Base-by-base conservation (phyloP, 2,329 filamentous ascomycete genomes). In the Coniochaeta ligniaria region DNA sequence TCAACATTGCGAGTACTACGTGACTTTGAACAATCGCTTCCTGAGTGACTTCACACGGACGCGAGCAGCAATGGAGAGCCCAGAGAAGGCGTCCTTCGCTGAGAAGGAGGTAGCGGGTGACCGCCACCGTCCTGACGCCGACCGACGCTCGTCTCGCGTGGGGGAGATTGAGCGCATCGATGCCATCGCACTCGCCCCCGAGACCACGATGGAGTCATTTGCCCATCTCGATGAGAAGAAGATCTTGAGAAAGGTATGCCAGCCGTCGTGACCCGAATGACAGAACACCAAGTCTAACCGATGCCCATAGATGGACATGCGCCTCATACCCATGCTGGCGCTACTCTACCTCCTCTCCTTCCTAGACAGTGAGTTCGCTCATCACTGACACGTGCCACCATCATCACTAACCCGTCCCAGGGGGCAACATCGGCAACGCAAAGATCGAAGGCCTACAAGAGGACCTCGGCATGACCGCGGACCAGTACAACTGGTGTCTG, bases 401-500 rank as follows among this genome's bases (percentile, higher is more conserved):
- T 5, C 6, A 11, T 3, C 14, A 36, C 38, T 47, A 57, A 52
- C 56, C 35, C 12, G 5, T 20, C 41, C 31, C 55, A 76, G 76
- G 83, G 22, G 85, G 84, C 9, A 90, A 90, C 66, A 82, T 82
- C 55, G 80, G 80, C 60, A 89, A 89, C 67, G 87, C 87, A 14
- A 89, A 88, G 71, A 87, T 90, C 58, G 80, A 82, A 65, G 80
- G 80, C 1, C 73, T 84, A 0, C 75, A 79, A 50, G 75, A 84
- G 61, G 78, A 81, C 59, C 69, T 83, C 17, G 63, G 80, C 16
- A 84, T 93, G 78, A 82, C 80, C 0, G 72, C 81, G 5, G 80
- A 84, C 60, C 81, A 92, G 69, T 95, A 92, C 74, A 93, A 92
- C 72, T 80, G 84, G 67, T 82, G 85, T 57, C 78, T 89, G 6